A percentile compares a stretch with the other conserved stretches of the same genome.
These are phyloP conservation scores for Pleurotus ostreatus DNA, from an alignment of 768 basidiomycete genomes.

Conservation along the genomic window DNA sequence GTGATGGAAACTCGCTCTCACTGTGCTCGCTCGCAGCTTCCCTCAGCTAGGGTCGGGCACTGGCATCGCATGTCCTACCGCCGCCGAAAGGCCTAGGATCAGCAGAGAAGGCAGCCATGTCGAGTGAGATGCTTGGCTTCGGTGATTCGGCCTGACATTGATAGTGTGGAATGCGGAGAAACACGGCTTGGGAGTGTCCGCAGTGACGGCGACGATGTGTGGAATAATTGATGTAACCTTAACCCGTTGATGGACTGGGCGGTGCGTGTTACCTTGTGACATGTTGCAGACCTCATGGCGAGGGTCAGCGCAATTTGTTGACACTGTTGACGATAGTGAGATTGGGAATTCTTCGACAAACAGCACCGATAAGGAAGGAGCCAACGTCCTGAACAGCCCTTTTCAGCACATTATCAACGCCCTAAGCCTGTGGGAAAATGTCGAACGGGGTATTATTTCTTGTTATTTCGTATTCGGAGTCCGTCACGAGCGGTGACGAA, in stretches of 20 bases:
- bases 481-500: conserved; percentile 58
- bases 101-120: too few relatives aligned
- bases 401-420: conserved; percentile 5
- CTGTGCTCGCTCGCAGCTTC: too few relatives aligned
- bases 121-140: too few relatives aligned
- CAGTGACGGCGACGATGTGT: not conserved
- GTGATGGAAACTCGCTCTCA: too few relatives aligned
- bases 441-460: conserved; percentile 3
- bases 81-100: too few relatives aligned
- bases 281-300: conserved; percentile 1
- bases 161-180: not conserved
- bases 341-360: not conserved
- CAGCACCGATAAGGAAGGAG: conserved; percentile 5
- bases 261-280: not conserved
- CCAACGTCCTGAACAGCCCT: conserved; percentile 1
- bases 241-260: not conserved
- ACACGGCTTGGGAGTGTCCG: not conserved
- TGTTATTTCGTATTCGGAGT: conserved; percentile 33
- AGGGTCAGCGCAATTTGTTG: conserved; percentile 1
- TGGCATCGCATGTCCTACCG: too few relatives aligned
- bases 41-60: too few relatives aligned
- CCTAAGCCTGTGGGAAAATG: conserved; percentile 4
- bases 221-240: conserved; percentile 7
- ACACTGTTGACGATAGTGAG: conserved; percentile 1
- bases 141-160: too few relatives aligned